A percentile compares a stretch with the other conserved stretches of the same genome.
Conservation (phyloP, 2,329 filamentous ascomycete species). For the Trichoderma breve region DNA sequence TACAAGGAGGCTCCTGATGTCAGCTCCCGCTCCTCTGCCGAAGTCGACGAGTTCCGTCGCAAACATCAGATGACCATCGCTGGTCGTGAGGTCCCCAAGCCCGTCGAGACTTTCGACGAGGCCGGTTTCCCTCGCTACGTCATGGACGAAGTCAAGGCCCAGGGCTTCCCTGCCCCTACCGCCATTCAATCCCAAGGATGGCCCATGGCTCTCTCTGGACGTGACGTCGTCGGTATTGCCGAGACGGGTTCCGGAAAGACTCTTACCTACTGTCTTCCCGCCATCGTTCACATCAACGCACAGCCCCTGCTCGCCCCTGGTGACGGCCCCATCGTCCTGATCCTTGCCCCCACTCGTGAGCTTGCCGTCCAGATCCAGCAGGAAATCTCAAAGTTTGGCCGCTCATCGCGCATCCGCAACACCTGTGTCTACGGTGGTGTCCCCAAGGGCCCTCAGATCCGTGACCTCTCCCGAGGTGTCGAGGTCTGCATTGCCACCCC, state of each 20-base stretch:
- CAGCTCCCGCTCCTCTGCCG: slow-evolving; percentile 66
- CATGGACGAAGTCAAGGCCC: slow-evolving; percentile 97
- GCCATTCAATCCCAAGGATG: slow-evolving; percentile 98
- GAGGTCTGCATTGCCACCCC: slow-evolving; percentile 99
- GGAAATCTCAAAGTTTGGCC: slow-evolving; percentile 97
- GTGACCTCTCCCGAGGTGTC: slow-evolving; percentile 89
- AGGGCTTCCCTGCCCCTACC: slow-evolving; percentile 90
- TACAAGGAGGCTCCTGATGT: slow-evolving; percentile 94
- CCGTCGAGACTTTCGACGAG: slow-evolving; percentile 96
- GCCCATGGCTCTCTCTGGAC: slow-evolving; percentile 98
- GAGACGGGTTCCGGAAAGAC: slow-evolving; percentile 99
- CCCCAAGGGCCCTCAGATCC: slow-evolving; percentile 94
- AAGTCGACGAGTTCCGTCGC: slow-evolving; percentile 85
- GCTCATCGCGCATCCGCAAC: slow-evolving; percentile 96
- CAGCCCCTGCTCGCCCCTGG: slow-evolving; percentile 93
- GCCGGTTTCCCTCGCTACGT: slow-evolving; percentile 96
- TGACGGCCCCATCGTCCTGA: slow-evolving; percentile 93
- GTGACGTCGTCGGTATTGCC: slow-evolving; percentile 97
- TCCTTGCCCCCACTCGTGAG: slow-evolving; percentile 95
- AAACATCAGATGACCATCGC: slow-evolving; percentile 81
- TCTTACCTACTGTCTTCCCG: slow-evolving; percentile 93
- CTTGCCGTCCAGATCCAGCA: slow-evolving; percentile 97
- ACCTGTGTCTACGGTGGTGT: slow-evolving; percentile 99
- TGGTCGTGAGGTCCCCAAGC: slow-evolving; percentile 80
- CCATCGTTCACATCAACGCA: slow-evolving; percentile 99